These are phyloP conservation scores for Flammula alnicola DNA, from an alignment of 1,284 basidiomycete species.

Conservation along the genomic window DNA sequence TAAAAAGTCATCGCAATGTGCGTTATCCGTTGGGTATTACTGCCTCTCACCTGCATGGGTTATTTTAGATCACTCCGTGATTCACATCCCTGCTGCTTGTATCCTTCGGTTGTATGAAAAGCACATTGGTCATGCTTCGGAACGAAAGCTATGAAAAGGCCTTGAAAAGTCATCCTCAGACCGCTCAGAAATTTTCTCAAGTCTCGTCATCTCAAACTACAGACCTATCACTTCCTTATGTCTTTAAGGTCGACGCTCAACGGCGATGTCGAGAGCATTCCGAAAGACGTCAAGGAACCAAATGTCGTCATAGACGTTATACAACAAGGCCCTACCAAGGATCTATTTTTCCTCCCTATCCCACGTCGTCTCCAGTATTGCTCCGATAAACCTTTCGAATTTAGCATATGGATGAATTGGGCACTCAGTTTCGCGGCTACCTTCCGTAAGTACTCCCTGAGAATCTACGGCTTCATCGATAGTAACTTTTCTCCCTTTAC, in stretches of 20 bases:
- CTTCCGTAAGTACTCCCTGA: slow-evolving; percentile 8
- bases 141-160: no score
- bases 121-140: no score
- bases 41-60: no score
- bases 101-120: background rate
- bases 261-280: background rate
- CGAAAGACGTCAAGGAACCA: background rate
- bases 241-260: background rate
- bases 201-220: no score
- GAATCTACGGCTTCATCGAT: no score
- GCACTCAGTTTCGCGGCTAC: slow-evolving; percentile 4
- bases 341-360: slow-evolving; percentile 11
- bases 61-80: no score
- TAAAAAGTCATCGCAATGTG: no score
- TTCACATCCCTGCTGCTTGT: background rate
- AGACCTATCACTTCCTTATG: background rate
- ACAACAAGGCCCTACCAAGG: background rate
- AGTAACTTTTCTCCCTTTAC: no score
- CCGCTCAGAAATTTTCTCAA: background rate
- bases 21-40: no score
- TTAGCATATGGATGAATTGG: slow-evolving; percentile 4
- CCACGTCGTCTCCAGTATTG: slow-evolving; percentile 5
- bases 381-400: slow-evolving; percentile 4
- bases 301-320: background rate
- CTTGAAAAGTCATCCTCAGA: no score